Base-by-base conservation (phyloP, 768 basidiomycete genomes). In the Megacollybia marginata region DNA sequence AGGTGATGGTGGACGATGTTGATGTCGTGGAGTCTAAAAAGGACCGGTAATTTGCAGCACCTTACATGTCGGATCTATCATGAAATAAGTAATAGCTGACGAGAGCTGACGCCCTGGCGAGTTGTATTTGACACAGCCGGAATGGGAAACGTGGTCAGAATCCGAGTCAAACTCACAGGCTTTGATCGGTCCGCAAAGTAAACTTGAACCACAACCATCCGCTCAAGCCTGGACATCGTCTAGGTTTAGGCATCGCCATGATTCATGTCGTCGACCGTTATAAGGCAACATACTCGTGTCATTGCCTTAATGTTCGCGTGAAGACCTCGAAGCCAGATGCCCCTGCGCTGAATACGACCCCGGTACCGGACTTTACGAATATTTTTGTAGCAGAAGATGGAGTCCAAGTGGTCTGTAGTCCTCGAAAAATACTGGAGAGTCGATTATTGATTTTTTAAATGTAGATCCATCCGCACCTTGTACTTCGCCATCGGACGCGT, bases 271-370 rank as follows among this genome's bases (percentile, higher is more conserved):
- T 6, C 6, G 23, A 28, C 2, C 23, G 23, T 28, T 28, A 28
- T 28, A 40, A 18, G 15, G 38, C 38, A 13, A 40, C 15, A 13
- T 79, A 74, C 66, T 72, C 85, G 48, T 89, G 87, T 64, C 75
- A 68, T 60, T 89, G 87, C 57, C 76, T 89, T 51, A 89, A 89
- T 59, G 72, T 89, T 43, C 78, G 76, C 54, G 74, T 88, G 52
- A 66, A 63, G 42, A 61, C 71, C 63, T 23, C 66, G 65, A 35
- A 55, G 51, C 5, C 23, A 28, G 23, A 28, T 28, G 23, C 23
- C 6, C 56, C 69, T 11, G 59, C 68, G 11, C 51, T 62, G 18
- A 51, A 58, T 31, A 23, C 13, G 44, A 13, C 44, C 23, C 13
- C 44, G 5, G 13, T 10, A 31, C 3, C 44, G 44, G 44, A 44